Base-by-base conservation (phyloP, 2,329 filamentous ascomycete species). In the Fusarium verrucosum region DNA sequence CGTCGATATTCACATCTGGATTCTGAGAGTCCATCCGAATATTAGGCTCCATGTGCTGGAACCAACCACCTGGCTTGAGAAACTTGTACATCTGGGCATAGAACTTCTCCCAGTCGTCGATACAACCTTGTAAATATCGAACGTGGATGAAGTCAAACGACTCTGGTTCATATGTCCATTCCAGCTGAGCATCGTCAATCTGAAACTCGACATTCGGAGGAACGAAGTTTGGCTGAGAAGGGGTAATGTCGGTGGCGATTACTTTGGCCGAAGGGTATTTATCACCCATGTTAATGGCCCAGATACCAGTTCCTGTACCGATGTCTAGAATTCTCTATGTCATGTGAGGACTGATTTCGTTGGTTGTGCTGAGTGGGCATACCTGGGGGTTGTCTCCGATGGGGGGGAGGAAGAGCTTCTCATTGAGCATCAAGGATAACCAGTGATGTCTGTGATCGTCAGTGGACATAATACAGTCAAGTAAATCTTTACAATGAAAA, bases 111-210 rank as follows among this genome's bases (percentile, higher is more conserved):
- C 75, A 78, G 45, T 78, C 70, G 0, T 44, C 52, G 1, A 78
- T 72, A 0, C 64, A 58, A 0, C 73, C 74, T 3, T 72, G 66
- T 9, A 78, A 38, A 25, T 70, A 72, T 1, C 75, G 72, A 3
- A 74, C 63, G 25, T 78, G 75, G 20, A 78, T 71, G 23, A 73
- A 77, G 44, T 77, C 76, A 22, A 73, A 70, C 0, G 71, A 66
- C 2, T 70, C 59, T 0, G 65, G 62, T 10, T 71, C 60, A 30
- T 69, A 72, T 0, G 84, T 77, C 86, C 86, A 88, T 1, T 72
- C 68, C 4, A 59, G 47, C 19, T 74, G 66, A 10, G 69, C 71
- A 30, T 79, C 75, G 13, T 79, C 77, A 16, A 80, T 73, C 16
- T 77, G 70, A 43, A 79, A 79, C 5, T 68, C 63, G 7, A 76